phyloP scores from a whole-genome alignment of 148 eudicot species.

The Rhododendron henanense region DNA sequence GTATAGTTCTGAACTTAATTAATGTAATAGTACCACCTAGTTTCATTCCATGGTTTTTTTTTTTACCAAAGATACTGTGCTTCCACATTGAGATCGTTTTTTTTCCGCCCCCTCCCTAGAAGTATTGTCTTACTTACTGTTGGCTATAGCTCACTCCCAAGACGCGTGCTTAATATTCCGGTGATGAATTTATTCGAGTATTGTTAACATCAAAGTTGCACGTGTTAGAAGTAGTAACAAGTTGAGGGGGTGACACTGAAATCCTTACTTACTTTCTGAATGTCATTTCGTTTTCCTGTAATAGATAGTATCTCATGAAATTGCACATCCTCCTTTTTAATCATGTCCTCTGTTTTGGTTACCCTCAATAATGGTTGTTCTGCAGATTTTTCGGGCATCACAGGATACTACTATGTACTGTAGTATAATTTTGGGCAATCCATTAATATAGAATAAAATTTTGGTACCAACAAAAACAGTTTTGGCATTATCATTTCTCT shows the following conservation, averaged over 20 bases:
- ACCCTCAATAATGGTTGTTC: neutral
- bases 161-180: neutral
- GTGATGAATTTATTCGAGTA: neutral
- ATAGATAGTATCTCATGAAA: neutral
- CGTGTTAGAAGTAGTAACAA: too few species aligned
- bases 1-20: neutral
- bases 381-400: neutral
- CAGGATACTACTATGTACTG: neutral
- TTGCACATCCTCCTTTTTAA: neutral
- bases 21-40: neutral
- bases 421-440: neutral
- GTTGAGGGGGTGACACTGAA: too few species aligned
- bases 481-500: too few species aligned
- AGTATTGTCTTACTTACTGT: neutral
- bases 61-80: neutral
- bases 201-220: neutral
- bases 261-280: neutral
- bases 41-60: neutral
- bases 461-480: too few species aligned
- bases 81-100: neutral
- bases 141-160: neutral
- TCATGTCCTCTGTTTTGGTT: neutral
- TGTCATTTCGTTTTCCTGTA: neutral
- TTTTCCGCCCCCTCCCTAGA: neutral
- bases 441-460: neutral